Evolutionary conservation across 2,329 filamentous ascomycete genomes (phyloP), one percentile per base, ranked within the genome.

Genomic region (Trichophyton simii): DNA sequence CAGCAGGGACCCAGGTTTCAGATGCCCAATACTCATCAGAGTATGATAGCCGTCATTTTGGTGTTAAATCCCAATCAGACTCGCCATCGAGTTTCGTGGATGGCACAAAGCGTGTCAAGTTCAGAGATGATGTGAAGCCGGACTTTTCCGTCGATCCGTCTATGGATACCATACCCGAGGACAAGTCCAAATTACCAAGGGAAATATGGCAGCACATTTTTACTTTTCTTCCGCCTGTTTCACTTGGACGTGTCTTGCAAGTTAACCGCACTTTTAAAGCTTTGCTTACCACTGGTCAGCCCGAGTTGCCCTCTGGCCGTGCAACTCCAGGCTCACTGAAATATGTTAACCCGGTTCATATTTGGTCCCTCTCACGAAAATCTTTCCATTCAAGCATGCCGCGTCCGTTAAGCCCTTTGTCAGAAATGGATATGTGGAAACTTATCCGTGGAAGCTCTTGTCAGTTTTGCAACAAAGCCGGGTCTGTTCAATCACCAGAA

Each of bases 341-440:
- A 36, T 63, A 72, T 50, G 68, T 80, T 67, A 81, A 82, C 69
- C 83, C 87, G 67, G 83, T 89, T 69, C 74, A 76, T 57, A 84
- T 92, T 67, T 92, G 88, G 88, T 81, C 82, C 70, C 76, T 79
- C 66, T 87, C 88, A 67, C 83, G 88, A 69, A 84, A 84, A 67
- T 74, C 77, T 20, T 85, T 83, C 71, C 82, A 83, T 75, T 83
- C 83, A 28, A 80, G 81, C 66, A 83, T 91, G 77, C 89, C 89
- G 55, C 79, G 80, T 61, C 88, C 88, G 31, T 77, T 92, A 58
- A 75, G 77, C 59, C 80, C 79, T 62, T 82, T 81, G 69, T 82
- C 82, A 48, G 89, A 94, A 72, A 76, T 88, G 65, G 82, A 86
- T 48, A 91, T 91, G 87, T 90, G 89, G 82, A 82, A 82, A 68